These are phyloP conservation scores for Phytophthora hibernalis DNA, from an alignment of 352 stramenopile species.

Conservation along the genomic window DNA sequence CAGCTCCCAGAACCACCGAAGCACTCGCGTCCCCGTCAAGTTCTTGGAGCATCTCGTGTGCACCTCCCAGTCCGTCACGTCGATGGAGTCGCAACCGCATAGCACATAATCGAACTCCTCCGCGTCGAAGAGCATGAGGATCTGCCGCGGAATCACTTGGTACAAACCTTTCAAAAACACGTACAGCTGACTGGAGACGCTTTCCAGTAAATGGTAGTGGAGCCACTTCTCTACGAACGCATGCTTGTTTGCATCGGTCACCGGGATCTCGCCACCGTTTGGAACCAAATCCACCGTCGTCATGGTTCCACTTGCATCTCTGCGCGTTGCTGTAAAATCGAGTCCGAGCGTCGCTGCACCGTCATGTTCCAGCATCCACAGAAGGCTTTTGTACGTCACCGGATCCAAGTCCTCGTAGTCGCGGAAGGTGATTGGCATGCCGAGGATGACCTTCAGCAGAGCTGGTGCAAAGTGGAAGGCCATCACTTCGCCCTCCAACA, in stretches of 20 bases:
- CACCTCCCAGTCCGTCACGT: constrained; percentile 94
- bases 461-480: constrained; percentile 86
- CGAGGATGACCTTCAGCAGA: constrained; percentile 61
- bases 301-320: constrained; percentile 19
- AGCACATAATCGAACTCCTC: constrained; percentile 96
- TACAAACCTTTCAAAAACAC: constrained; percentile 93
- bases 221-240: constrained; percentile 89
- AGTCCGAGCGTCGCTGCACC: constrained; percentile 48
- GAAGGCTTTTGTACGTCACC: constrained; percentile 52
- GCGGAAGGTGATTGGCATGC: constrained; percentile 44
- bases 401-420: constrained; percentile 57
- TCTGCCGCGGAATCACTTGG: constrained; percentile 91
- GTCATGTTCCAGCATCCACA: constrained; percentile 56
- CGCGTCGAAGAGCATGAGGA: constrained; percentile 95
- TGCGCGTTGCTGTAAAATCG: constrained; percentile 46
- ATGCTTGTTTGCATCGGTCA: constrained; percentile 93
- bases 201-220: constrained; percentile 91
- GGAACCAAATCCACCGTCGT: constrained; percentile 52
- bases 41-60: constrained; percentile 71
- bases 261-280: constrained; percentile 53
- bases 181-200: constrained; percentile 80
- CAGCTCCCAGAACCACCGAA: constrained; percentile 71
- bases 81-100: constrained; percentile 93
- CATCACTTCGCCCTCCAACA: constrained; percentile 91
- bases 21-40: constrained; percentile 34